Evolutionary conservation across 2,329 filamentous ascomycete genomes (phyloP).

Genomic region (Claviceps maximensis): DNA sequence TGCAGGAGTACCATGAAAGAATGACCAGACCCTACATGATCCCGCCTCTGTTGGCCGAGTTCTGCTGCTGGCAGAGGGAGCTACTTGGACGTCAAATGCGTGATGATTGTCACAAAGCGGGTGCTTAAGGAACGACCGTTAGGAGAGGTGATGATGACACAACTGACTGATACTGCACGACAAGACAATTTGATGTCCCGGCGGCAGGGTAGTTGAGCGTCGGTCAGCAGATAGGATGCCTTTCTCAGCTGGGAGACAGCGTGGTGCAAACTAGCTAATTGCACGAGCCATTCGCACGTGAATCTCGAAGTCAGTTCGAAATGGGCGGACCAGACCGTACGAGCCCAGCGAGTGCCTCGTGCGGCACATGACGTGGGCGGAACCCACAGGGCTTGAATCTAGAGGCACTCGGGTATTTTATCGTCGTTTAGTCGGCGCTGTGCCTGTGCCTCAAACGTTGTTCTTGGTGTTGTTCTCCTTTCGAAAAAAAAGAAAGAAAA

Average conservation of each 20-base stretch:
- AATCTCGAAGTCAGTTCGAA: not conserved
- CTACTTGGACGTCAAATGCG: not conserved
- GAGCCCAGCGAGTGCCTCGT: not conserved
- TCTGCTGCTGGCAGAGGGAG: not conserved
- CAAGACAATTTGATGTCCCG: not conserved
- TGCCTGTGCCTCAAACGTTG: not conserved
- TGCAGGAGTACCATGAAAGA: not conserved
- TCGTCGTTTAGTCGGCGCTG: not conserved
- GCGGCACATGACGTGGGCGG: not conserved
- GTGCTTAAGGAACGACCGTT: not conserved
- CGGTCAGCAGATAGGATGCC: not conserved
- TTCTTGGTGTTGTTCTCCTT: not conserved
- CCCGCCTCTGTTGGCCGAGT: not conserved
- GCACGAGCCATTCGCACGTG: not conserved
- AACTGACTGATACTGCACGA: not conserved
- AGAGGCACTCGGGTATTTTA: not conserved
- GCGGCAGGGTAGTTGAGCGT: not conserved
- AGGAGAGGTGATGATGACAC: not conserved
- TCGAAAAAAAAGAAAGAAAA: no score
- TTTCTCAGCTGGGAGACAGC: not conserved
- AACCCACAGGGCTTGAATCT: not conserved
- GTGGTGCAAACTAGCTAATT: not conserved
- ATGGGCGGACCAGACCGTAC: no score
- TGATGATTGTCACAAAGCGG: not conserved
- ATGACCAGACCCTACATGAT: not conserved